Conservation (phyloP, 1,284 basidiomycete species). For the Calocybe gambosa region DNA sequence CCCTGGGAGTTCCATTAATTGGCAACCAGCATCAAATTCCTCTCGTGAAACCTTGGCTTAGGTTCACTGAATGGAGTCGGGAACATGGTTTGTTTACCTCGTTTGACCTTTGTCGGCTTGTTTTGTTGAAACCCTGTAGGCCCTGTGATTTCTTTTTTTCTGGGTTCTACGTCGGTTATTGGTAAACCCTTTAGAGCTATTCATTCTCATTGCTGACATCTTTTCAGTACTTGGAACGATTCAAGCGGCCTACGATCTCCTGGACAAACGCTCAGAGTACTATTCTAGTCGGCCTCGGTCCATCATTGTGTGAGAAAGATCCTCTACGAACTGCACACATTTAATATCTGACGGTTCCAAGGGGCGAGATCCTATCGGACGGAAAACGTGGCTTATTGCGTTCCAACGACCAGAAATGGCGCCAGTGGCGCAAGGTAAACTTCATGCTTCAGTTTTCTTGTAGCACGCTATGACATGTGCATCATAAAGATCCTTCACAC, state of each 20-base stretch:
- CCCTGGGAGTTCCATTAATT: constrained; percentile 37
- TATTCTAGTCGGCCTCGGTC: constrained; percentile 47
- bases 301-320: constrained; percentile 31
- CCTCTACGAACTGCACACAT: neutral
- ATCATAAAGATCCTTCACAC: constrained; percentile 37
- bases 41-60: constrained; percentile 40
- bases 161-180: constrained; percentile 46
- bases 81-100: constrained; percentile 32
- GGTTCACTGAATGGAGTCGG: constrained; percentile 43
- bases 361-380: constrained; percentile 42
- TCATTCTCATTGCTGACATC: neutral
- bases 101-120: neutral
- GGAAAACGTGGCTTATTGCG: constrained; percentile 45
- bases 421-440: constrained; percentile 44
- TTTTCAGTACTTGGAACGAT: constrained; percentile 39
- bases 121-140: constrained; percentile 22
- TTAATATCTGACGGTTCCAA: constrained; percentile 11
- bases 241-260: constrained; percentile 45
- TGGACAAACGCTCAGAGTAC: constrained; percentile 48
- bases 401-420: constrained; percentile 39
- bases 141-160: constrained; percentile 49
- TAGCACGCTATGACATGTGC: neutral
- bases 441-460: neutral
- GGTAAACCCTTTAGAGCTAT: constrained; percentile 16
- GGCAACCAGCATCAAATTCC: constrained; percentile 46